A percentile compares a stretch with the other conserved stretches of the same genome.
Conservation (phyloP, 202 grass and related monocot genomes). For the Panicum virgatum region DNA sequence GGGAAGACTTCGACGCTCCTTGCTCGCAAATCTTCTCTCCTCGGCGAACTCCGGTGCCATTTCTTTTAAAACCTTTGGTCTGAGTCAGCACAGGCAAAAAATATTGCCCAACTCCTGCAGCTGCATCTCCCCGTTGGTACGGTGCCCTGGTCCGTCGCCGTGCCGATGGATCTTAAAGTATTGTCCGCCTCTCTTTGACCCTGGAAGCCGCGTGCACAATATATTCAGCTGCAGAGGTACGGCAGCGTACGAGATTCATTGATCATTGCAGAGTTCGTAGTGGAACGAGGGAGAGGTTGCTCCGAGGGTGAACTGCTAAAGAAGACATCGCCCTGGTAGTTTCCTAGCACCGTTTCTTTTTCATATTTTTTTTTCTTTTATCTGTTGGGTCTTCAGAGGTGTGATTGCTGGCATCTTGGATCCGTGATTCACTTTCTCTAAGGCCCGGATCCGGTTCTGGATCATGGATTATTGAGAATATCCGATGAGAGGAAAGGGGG, state of each 20-base stretch:
- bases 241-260: neutral
- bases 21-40: neutral
- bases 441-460: neutral
- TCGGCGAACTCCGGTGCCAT: neutral
- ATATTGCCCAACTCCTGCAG: slow-evolving; percentile 17
- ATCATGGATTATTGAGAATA: slow-evolving; percentile 3
- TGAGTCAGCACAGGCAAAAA: neutral
- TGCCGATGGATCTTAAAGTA: neutral
- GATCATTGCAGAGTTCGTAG: neutral
- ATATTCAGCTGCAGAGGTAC: neutral
- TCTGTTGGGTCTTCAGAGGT: neutral
- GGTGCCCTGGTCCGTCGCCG: neutral
- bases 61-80: slow-evolving; percentile 16
- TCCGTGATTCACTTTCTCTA: neutral
- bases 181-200: slow-evolving; percentile 1
- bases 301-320: neutral
- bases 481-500: neutral
- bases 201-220: neutral
- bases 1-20: neutral
- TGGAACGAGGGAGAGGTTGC: neutral
- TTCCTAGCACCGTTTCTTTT: neutral
- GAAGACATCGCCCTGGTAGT: slow-evolving; percentile 19
- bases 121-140: neutral
- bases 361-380: neutral
- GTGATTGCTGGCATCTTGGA: slow-evolving; percentile 10